phyloP scores from a whole-genome alignment of 331 rosid species.

The Quercus lobata region DNA sequence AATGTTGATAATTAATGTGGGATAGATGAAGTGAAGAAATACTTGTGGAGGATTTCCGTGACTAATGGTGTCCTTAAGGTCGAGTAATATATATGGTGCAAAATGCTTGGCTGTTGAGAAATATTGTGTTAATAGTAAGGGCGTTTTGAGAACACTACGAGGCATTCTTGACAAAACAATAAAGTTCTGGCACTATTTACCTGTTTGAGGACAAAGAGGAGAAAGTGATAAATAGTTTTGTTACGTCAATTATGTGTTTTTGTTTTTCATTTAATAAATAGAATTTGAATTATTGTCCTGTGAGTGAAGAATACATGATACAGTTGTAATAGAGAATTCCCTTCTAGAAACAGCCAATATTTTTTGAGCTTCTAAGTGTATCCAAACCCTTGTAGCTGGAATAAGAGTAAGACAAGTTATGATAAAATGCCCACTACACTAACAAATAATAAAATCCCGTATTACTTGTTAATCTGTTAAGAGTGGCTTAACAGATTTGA shows the following conservation, averaged over 20 bases:
- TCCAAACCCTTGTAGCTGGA: background rate
- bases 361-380: background rate
- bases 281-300: background rate
- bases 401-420: background rate
- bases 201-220: background rate
- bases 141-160: background rate
- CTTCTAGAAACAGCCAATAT: background rate
- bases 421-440: background rate
- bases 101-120: background rate
- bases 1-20: background rate
- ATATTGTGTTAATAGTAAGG: background rate
- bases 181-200: background rate
- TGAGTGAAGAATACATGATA: background rate
- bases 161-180: background rate
- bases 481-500: background rate
- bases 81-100: background rate
- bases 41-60: background rate
- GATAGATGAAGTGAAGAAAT: background rate
- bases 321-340: background rate
- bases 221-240: background rate
- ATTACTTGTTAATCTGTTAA: background rate
- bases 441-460: background rate
- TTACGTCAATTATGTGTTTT: background rate
- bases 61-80: background rate
- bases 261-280: background rate